Conservation (phyloP, 352 stramenopile genomes). For the Phytophthora sp. region DNA sequence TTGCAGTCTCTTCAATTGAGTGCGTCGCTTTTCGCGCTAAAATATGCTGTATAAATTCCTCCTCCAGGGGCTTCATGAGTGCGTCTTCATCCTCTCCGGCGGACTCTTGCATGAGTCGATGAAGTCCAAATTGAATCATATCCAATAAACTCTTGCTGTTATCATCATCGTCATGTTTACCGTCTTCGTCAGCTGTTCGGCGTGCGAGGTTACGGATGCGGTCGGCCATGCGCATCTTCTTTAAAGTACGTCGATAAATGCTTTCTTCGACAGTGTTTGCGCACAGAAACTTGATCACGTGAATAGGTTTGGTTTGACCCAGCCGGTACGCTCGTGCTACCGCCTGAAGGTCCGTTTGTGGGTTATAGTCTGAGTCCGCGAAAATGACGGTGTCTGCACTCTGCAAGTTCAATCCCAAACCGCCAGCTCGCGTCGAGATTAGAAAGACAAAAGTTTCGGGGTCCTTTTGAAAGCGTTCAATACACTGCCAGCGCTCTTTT, state of each 20-base stretch:
- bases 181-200: constrained; percentile 27
- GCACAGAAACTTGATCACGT: constrained; percentile 81
- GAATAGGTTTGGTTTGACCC: constrained; percentile 78
- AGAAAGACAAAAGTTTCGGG: constrained; percentile 90
- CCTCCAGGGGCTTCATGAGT: constrained; percentile 55
- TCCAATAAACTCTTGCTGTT: constrained; percentile 58
- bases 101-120: constrained; percentile 65
- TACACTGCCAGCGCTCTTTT: constrained; percentile 82
- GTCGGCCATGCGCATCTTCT: constrained; percentile 79
- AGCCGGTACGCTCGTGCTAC: constrained; percentile 74
- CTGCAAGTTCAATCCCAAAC: constrained; percentile 75
- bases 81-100: constrained; percentile 34
- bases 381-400: constrained; percentile 88
- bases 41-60: constrained; percentile 65
- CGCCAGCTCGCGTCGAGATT: constrained; percentile 76
- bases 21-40: constrained; percentile 33
- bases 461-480: constrained; percentile 85
- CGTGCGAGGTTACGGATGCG: constrained; percentile 74
- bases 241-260: constrained; percentile 72
- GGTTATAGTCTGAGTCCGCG: constrained; percentile 82
- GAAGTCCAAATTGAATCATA: constrained; percentile 78
- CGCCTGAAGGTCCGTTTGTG: constrained; percentile 73
- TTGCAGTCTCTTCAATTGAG: neutral
- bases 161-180: constrained; percentile 45
- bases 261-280: constrained; percentile 82